Evolutionary conservation across 2,329 filamentous ascomycete genomes (phyloP).

Genomic region (Phyllosticta ampelicida): DNA sequence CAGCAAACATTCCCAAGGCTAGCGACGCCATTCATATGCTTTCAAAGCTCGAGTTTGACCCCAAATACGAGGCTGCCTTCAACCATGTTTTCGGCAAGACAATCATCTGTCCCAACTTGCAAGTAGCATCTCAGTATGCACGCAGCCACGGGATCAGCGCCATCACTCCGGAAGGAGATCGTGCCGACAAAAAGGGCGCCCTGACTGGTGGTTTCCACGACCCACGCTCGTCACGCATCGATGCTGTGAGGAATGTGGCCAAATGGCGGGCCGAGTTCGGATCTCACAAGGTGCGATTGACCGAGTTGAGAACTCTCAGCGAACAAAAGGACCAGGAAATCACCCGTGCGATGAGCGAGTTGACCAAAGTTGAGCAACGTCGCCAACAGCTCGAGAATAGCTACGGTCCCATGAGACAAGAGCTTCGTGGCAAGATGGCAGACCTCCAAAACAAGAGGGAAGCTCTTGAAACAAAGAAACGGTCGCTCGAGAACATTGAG

Average conservation of each 20-base stretch:
- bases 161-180: conserved; percentile 90
- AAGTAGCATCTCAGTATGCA: conserved; percentile 81
- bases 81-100: conserved; percentile 93
- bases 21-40: conserved; percentile 81
- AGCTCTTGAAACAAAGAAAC: conserved; percentile 61
- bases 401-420: conserved; percentile 67
- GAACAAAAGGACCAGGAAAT: conserved; percentile 80
- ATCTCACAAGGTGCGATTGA: conserved; percentile 49
- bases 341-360: conserved; percentile 70
- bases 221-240: conserved; percentile 71
- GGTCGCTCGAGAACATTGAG: conserved; percentile 56
- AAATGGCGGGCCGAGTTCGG: conserved; percentile 69
- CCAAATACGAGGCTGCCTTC: conserved; percentile 71
- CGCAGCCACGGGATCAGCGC: conserved; percentile 84
- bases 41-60: conserved; percentile 71
- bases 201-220: conserved; percentile 94
- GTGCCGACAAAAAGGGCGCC: conserved; percentile 87
- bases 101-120: conserved; percentile 83
- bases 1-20: conserved; percentile 68
- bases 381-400: conserved; percentile 68
- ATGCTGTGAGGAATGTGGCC: conserved; percentile 65
- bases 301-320: conserved; percentile 57
- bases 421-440: conserved; percentile 63
- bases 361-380: conserved; percentile 73
- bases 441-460: conserved; percentile 64